Base-by-base conservation (phyloP, 148 eudicot genomes). In the Chenopodium formosanum region DNA sequence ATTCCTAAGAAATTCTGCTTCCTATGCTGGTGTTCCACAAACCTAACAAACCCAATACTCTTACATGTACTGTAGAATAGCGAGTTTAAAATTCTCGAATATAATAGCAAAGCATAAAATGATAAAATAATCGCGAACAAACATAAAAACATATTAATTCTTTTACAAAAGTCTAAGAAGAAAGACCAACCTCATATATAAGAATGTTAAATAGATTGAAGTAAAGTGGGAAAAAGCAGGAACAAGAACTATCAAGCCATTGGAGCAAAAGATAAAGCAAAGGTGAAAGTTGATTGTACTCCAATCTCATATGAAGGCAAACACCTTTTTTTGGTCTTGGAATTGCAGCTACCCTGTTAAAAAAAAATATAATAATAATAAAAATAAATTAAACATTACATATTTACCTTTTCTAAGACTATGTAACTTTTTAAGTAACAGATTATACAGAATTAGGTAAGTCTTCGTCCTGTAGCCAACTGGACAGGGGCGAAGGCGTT, bases 221-320 rank as follows among this genome's bases (percentile, higher is more conserved):
- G 80, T 88, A 92, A 50, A 82, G 80, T 23, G 97, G 97, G 16
- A 89, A 83, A 69, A 92, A 81, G 80, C 90, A 92, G 16, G 87
- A 68, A 78, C 94, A 92, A 20, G 92, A 88, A 82, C 92, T 86
- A 86, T 94, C 95, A 56, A 92, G 72, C 93, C 97, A 92, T 69
- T 86, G 91, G 47, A 92, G 88, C 77, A 94, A 77, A 80, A 85
- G 87, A 78, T 89, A 82, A 69, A 94, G 66, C 68, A 92, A 76
- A 16, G 95, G 93, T 47, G 93, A 87, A 27, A 89, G 82, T 40
- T 90, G 83, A 89, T 88, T 89, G 80, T 88, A 85, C 5, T 87
- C 93, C 87, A 94, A 87, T 73, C 89, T 92, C 95, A 94, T 92
- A 46, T 92, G 91, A 79, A 94, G 82, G 27, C 82, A 86, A 60